phyloP scores from a whole-genome alignment of 139 green algal species.

The Raphidocelis subcapitata region DNA sequence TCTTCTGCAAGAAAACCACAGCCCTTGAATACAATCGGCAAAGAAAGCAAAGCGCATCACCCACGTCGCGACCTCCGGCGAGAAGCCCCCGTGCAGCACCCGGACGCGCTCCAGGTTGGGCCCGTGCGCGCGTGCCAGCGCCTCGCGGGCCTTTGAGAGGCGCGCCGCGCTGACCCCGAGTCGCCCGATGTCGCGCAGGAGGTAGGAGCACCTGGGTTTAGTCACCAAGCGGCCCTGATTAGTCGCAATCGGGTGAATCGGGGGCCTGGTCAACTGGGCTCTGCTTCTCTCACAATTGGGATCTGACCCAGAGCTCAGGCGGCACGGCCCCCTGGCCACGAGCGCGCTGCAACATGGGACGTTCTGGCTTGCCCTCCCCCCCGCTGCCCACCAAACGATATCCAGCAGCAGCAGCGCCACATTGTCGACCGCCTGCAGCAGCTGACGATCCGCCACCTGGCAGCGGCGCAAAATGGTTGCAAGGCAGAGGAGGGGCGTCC shows the following conservation, averaged over 20 bases:
- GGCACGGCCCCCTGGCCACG: too few species aligned
- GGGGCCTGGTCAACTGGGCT: too few species aligned
- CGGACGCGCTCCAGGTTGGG: constrained; percentile 53
- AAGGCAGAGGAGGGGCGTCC: too few species aligned
- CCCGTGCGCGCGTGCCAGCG: constrained; percentile 54
- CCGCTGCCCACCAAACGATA: constrained; percentile 58
- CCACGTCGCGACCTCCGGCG: constrained; percentile 60
- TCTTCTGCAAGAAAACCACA: neutral
- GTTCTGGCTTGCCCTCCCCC: neutral
- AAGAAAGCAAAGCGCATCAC: too few species aligned
- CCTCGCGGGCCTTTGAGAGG: constrained; percentile 43
- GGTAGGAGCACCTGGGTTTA: constrained; percentile 49
- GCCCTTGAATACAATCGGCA: too few species aligned
- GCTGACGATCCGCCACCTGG: neutral
- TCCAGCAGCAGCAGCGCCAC: constrained; percentile 68
- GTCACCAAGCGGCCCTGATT: too few species aligned
- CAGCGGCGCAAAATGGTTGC: too few species aligned
- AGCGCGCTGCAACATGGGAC: too few species aligned
- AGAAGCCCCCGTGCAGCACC: constrained; percentile 57
- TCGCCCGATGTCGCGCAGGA: constrained; percentile 46
- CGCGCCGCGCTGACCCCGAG: constrained; percentile 42
- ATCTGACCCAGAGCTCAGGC: too few species aligned
- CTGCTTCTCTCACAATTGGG: too few species aligned
- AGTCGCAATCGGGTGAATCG: too few species aligned
- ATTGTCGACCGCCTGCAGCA: constrained; percentile 62